These are phyloP conservation scores for Rutstroemia sp. DNA, from an alignment of 2,329 filamentous ascomycete genomes.

Conservation along the genomic window DNA sequence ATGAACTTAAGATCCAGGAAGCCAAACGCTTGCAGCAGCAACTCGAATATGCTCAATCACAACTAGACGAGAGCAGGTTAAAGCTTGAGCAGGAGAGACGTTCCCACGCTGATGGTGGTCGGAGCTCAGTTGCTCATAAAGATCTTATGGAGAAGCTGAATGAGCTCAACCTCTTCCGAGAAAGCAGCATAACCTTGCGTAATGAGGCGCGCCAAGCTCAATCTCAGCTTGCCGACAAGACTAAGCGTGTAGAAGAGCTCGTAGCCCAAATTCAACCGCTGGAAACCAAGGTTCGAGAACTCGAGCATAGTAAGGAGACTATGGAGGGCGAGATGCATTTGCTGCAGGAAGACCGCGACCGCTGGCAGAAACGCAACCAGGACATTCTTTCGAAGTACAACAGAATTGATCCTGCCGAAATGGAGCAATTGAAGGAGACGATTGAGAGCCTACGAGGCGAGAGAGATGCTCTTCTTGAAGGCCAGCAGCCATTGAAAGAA, in stretches of 20 bases:
- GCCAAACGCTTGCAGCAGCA: constrained; percentile 84
- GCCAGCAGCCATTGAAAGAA: constrained; percentile 41
- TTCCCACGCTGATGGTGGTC: constrained; percentile 63
- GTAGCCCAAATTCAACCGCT: constrained; percentile 72
- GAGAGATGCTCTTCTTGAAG: constrained; percentile 40
- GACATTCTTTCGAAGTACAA: constrained; percentile 96
- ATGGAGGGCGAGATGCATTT: constrained; percentile 70
- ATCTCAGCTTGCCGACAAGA: constrained; percentile 67
- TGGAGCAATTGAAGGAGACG: constrained; percentile 80
- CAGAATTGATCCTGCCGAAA: constrained; percentile 85
- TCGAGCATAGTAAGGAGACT: constrained; percentile 72
- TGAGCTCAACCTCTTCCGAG: constrained; percentile 90
- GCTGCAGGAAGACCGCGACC: constrained; percentile 83
- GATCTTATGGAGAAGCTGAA: constrained; percentile 92
- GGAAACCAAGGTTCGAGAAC: constrained; percentile 69
- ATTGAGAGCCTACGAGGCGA: constrained; percentile 61
- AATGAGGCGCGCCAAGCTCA: constrained; percentile 79
- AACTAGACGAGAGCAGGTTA: constrained; percentile 81
- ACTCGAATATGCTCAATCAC: constrained; percentile 75
- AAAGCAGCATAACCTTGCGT: constrained; percentile 86
- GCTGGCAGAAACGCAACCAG: constrained; percentile 93
- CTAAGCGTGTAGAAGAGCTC: constrained; percentile 66
- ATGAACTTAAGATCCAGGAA: constrained; percentile 83
- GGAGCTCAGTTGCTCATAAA: constrained; percentile 71
- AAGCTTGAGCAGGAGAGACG: constrained; percentile 88